A percentile compares a stretch with the other conserved stretches of the same genome.
phyloP scores from a whole-genome alignment of 345 rosid genomes.

The Eucalyptus erythrocorys region DNA sequence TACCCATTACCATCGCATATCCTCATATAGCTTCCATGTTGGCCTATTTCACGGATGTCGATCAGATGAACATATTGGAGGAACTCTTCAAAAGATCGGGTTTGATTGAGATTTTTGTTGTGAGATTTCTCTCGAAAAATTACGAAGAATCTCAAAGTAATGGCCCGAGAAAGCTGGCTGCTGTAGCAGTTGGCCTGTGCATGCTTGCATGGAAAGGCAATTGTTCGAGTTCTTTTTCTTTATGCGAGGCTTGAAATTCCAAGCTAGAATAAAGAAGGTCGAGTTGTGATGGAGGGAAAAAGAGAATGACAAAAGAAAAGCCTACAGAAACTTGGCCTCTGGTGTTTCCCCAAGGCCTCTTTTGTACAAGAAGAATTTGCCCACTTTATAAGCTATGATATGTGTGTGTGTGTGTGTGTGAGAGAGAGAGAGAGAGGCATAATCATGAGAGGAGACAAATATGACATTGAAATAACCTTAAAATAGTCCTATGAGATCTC shows the following conservation, averaged over 20 bases:
- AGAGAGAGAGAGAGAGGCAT: neutral
- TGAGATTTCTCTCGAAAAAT: neutral
- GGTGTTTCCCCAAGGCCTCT: neutral
- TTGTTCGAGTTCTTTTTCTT: neutral
- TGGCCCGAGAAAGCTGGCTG: neutral
- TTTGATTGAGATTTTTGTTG: neutral
- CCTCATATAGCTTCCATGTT: neutral
- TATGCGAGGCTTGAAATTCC: neutral
- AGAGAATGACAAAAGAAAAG: neutral
- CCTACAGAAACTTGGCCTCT: neutral
- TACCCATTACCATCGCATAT: neutral
- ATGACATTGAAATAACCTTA: neutral
- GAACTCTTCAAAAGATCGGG: neutral
- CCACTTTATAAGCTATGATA: neutral
- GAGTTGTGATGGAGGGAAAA: neutral
- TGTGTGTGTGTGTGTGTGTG: neutral
- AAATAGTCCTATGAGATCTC: neutral
- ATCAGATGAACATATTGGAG: neutral
- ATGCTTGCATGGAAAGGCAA: neutral
- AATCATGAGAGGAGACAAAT: neutral
- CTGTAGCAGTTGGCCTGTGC: neutral
- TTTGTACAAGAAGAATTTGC: neutral
- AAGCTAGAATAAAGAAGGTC: neutral
- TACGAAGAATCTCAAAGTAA: neutral
- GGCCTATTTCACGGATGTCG: neutral